These are phyloP conservation scores for Lepidium aucheri DNA, from an alignment of 345 rosid species.

Conservation along the genomic window DNA sequence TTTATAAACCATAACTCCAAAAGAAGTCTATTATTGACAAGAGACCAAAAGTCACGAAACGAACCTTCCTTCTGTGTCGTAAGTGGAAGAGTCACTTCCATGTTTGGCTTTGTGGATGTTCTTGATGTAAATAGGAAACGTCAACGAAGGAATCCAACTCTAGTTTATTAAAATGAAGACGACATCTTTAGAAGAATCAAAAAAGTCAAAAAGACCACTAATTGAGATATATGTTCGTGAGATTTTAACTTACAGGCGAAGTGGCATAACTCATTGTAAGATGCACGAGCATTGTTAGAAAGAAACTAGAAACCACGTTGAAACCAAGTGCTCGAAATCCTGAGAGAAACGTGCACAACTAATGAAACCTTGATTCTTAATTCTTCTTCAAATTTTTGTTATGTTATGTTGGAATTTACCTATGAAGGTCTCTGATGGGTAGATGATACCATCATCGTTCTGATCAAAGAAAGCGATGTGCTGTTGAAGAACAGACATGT, in stretches of 20 bases:
- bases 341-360: not conserved
- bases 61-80: slow-evolving; percentile 61
- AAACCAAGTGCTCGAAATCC: slow-evolving; percentile 51
- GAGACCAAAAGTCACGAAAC: too few species aligned
- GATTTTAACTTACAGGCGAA: slow-evolving; percentile 36
- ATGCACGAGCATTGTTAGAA: slow-evolving; percentile 33
- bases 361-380: not conserved
- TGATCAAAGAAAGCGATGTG: slow-evolving; percentile 56
- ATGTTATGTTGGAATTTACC: slow-evolving; percentile 16
- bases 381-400: not conserved
- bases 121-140: slow-evolving; percentile 38
- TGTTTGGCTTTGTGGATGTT: slow-evolving; percentile 62
- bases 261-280: slow-evolving; percentile 43
- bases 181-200: not conserved
- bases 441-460: slow-evolving; percentile 51
- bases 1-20: not conserved
- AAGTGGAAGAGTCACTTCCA: slow-evolving; percentile 54
- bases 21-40: too few species aligned
- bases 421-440: slow-evolving; percentile 48
- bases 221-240: not conserved
- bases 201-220: not conserved
- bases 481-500: slow-evolving; percentile 61
- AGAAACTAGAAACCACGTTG: slow-evolving; percentile 38
- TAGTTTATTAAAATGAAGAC: not conserved
- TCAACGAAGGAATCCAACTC: slow-evolving; percentile 52